Evolutionary conservation across 768 basidiomycete genomes (phyloP).

Genomic region (Nidularia pulvinata): DNA sequence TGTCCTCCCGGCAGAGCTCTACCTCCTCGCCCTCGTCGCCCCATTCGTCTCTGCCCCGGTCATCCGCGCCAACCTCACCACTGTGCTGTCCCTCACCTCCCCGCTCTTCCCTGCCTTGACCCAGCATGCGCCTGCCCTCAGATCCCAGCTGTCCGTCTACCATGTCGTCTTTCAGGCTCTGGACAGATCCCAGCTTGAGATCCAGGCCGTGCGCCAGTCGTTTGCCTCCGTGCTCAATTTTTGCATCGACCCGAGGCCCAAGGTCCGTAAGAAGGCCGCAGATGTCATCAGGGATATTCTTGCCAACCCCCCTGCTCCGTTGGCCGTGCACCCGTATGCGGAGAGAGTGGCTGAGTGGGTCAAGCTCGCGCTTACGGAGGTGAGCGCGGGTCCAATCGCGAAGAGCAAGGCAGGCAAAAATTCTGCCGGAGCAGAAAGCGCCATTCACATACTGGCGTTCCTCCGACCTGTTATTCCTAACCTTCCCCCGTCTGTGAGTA

Average conservation of each 20-base stretch:
- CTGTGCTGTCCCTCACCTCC: constrained; percentile 71
- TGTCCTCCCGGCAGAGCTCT: constrained; percentile 80
- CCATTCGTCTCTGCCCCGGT: constrained; percentile 84
- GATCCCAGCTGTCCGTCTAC: constrained; percentile 85
- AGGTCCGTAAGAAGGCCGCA: constrained; percentile 90
- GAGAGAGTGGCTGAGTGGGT: constrained; percentile 82
- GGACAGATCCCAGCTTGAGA: constrained; percentile 71
- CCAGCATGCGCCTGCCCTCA: constrained; percentile 73
- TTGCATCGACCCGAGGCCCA: constrained; percentile 86
- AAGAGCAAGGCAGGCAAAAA: constrained; percentile 59
- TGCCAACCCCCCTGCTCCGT: constrained; percentile 73
- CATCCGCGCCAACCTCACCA: constrained; percentile 72
- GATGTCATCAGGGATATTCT: constrained; percentile 84
- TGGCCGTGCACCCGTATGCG: constrained; percentile 83
- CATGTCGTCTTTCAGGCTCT: constrained; percentile 68
- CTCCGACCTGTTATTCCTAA: constrained; percentile 59
- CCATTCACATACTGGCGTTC: constrained; percentile 77
- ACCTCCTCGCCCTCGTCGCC: constrained; percentile 76
- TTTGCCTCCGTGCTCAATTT: constrained; percentile 87
- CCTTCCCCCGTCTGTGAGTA: constrained; percentile 71
- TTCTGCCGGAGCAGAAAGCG: constrained; percentile 65
- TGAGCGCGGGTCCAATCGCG: constrained; percentile 57
- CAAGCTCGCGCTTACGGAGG: constrained; percentile 62
- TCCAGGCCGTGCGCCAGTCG: constrained; percentile 68
- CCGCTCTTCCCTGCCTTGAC: constrained; percentile 74